Evolutionary conservation across 768 basidiomycete genomes (phyloP), one percentile per base, ranked within the genome.

Genomic region (Mycena vulgaris): DNA sequence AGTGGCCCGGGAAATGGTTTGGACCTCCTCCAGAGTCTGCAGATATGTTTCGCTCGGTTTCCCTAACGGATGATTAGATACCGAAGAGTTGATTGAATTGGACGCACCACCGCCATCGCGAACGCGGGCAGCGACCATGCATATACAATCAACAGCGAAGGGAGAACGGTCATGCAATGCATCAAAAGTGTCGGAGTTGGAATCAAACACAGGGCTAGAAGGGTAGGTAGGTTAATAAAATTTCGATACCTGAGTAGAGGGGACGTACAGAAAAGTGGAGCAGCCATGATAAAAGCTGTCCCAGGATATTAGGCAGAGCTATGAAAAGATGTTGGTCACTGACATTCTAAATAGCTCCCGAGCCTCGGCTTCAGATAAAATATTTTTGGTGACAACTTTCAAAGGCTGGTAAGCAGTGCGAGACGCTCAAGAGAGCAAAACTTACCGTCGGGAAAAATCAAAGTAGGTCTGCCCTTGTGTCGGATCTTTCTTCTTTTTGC

Each of bases 51-150:
- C 94, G 73, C 94, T 95, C 35, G 90, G 85, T 68, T 90, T 87
- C 23, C 91, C 93, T 94, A 78, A 70, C 40, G 52, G 23, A 69
- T 48, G 63, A 52, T 72, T 53, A 76, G 68, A 66, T 67, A 35
- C 69, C 49, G 48, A 45, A 23, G 45, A 31, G 3, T 28, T 25
- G 47, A 39, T 40, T 7, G 37, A 17, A n/a, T 25, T 57, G 23
- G 23, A 75, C 89, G 71, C 73, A 94, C 94, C 93, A 76, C 96
- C 96, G 31, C 95, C 96, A 78, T 97, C 96, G 64, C 94, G 89
- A 37, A 96, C 94, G 66, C 93, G 90, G 16, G 95, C 93, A 4
- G 95, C 96, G 40, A 97, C 95, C 92, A 96, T 95, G 78, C 96
- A 96, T 37, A 98, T 97, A 25, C 92, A 90, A 74, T 97, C 91